Base-by-base conservation (phyloP, 2,329 filamentous ascomycete species). In the Stemphylium vesicarium region DNA sequence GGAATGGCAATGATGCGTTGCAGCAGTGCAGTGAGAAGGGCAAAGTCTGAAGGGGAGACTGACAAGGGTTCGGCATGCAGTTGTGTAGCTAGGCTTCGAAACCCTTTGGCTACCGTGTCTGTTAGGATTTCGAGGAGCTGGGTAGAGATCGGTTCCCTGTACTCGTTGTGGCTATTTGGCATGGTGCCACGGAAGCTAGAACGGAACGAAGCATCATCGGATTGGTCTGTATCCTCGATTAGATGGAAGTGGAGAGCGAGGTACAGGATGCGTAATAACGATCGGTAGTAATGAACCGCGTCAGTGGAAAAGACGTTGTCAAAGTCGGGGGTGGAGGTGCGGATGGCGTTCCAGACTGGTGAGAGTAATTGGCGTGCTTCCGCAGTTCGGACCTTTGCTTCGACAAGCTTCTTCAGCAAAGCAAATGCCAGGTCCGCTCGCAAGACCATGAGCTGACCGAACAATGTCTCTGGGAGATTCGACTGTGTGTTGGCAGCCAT, bases 11-110 rank as follows among this genome's bases (percentile, higher is more conserved):
- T 81, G 63, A 91, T 89, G 29, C 89, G 90, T 75, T 97, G 93
- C 33, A 98, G 79, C 39, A 98, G 89, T 3, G 91, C 93, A 10
- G 92, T 96, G 39, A 99, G 78, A 37, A 98, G 86, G 3, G 88
- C 89, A 61, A 99, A 86, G 71, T 99, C 95, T 52, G 90, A 89
- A 0, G 92, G 90, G 1, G 83, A 82, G 46, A 88, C 85, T 15
- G 84, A 81, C 0, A 80, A 73, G 3, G 88, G 83, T 26, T 88
- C 82, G 31, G 95, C 89, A 70, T 99, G 95, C 12, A 98, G 85
- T 48, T 92, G 85, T 12, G 87, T 86, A 31, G 92, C 92, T 18
- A 97, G 81, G 18, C 89, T 86, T 36, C 89, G 87, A 79, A 99
- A 94, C 2, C 92, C 93, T 63, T 86, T 87, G 0, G 88, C 90